phyloP scores from a whole-genome alignment of 805 yeast genomes.

The Yamadazyma endophytica region DNA sequence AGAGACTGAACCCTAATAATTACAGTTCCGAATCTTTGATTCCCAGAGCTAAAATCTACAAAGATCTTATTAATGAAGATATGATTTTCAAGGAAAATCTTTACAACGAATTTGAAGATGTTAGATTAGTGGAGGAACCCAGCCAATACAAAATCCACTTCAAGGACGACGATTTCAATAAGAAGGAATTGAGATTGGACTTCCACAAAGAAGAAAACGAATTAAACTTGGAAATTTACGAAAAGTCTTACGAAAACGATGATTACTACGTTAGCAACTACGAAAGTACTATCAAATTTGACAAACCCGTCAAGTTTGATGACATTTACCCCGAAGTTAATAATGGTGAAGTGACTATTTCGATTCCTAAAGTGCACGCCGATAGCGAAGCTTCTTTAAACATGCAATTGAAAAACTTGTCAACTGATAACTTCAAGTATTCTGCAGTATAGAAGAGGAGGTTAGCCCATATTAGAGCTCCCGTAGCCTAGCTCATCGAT shows the following conservation, averaged over 20 bases:
- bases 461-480: no score
- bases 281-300: slow-evolving; percentile 18
- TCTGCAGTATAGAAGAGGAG: background rate
- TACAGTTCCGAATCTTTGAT: slow-evolving; percentile 11
- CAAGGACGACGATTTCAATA: slow-evolving; percentile 12
- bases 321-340: slow-evolving; percentile 17
- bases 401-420: slow-evolving; percentile 12
- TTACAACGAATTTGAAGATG: slow-evolving; percentile 15
- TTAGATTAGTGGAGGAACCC: slow-evolving; percentile 19
- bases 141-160: slow-evolving; percentile 20
- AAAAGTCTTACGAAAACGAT: slow-evolving; percentile 11
- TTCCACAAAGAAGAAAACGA: slow-evolving; percentile 19
- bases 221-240: slow-evolving; percentile 15
- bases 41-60: slow-evolving; percentile 13
- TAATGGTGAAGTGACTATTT: slow-evolving; percentile 15
- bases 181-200: slow-evolving; percentile 20
- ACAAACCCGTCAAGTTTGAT: slow-evolving; percentile 18
- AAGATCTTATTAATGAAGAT: slow-evolving; percentile 12
- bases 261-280: slow-evolving; percentile 12
- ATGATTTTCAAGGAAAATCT: slow-evolving; percentile 13
- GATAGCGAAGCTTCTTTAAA: slow-evolving; percentile 8
- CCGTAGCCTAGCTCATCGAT: no score
- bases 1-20: slow-evolving; percentile 12
- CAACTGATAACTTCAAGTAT: slow-evolving; percentile 11
- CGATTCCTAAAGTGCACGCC: slow-evolving; percentile 16